These are phyloP conservation scores for Didymella sp. DNA, from an alignment of 2,329 filamentous ascomycete genomes.

Conservation along the genomic window DNA sequence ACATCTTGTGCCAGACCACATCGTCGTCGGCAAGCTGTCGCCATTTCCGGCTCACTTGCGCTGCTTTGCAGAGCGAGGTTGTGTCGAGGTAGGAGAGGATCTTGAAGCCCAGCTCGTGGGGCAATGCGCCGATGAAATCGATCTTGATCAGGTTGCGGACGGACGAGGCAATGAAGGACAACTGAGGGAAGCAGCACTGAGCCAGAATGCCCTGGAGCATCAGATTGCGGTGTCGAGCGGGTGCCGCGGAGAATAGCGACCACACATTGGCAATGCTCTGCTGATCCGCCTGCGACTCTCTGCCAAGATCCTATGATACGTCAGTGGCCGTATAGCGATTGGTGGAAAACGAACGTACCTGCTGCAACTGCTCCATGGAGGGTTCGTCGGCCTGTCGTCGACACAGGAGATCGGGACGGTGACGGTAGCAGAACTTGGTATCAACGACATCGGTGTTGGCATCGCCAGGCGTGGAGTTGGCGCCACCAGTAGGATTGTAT, in stretches of 20 bases:
- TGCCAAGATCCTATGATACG: slow-evolving; percentile 73
- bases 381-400: slow-evolving; percentile 90
- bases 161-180: slow-evolving; percentile 89
- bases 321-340: slow-evolving; percentile 29
- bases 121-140: slow-evolving; percentile 89
- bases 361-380: slow-evolving; percentile 94
- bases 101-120: slow-evolving; percentile 89
- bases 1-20: slow-evolving; percentile 98
- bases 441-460: slow-evolving; percentile 61
- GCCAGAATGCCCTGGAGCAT: slow-evolving; percentile 97
- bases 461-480: slow-evolving; percentile 27
- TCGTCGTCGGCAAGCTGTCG: slow-evolving; percentile 92
- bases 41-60: slow-evolving; percentile 91
- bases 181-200: slow-evolving; percentile 96
- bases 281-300: slow-evolving; percentile 82
- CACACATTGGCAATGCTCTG: slow-evolving; percentile 97
- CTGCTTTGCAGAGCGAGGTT: slow-evolving; percentile 91
- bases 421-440: slow-evolving; percentile 94
- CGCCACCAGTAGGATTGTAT: slow-evolving; percentile 76
- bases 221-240: slow-evolving; percentile 89
- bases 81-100: slow-evolving; percentile 94
- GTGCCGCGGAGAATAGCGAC: slow-evolving; percentile 96
- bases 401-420: slow-evolving; percentile 93
- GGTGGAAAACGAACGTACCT: slow-evolving; percentile 59
- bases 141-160: slow-evolving; percentile 96